phyloP scores from a whole-genome alignment of 208 protist genomes.

The Trypanosoma avium region DNA sequence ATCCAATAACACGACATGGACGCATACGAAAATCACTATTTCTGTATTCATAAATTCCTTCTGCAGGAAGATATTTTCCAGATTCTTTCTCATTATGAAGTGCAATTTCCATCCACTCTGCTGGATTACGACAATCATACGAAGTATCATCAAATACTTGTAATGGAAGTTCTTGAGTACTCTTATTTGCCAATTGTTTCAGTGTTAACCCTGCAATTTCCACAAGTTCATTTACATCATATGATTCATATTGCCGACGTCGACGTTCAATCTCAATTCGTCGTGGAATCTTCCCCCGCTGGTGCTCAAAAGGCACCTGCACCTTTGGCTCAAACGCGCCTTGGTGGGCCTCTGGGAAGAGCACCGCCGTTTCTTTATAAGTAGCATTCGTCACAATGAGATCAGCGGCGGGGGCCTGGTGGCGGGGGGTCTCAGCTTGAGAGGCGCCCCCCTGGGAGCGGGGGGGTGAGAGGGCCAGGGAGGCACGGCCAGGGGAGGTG shows the following conservation, averaged over 20 bases:
- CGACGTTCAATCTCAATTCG: slow-evolving; percentile 95
- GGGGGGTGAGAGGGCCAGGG: neutral
- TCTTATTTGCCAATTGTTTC: slow-evolving; percentile 58
- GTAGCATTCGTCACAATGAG: slow-evolving; percentile 66
- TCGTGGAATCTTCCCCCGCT: slow-evolving; percentile 89
- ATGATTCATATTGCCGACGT: slow-evolving; percentile 89
- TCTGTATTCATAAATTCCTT: slow-evolving; percentile 61
- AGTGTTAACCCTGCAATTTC: slow-evolving; percentile 66
- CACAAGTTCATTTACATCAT: slow-evolving; percentile 81
- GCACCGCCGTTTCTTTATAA: slow-evolving; percentile 75
- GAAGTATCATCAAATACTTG: slow-evolving; percentile 96
- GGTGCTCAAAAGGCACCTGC: slow-evolving; percentile 91
- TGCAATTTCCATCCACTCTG: slow-evolving; percentile 92
- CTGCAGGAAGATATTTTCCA: slow-evolving; percentile 79
- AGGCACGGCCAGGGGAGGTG: neutral
- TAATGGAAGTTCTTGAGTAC: slow-evolving; percentile 80
- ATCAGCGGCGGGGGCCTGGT: neutral
- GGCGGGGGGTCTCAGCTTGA: no score
- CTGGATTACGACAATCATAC: slow-evolving; percentile 90
- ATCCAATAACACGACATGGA: slow-evolving; percentile 85
- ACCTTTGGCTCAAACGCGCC: slow-evolving; percentile 96
- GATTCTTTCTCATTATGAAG: slow-evolving; percentile 29
- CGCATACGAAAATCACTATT: slow-evolving; percentile 47
- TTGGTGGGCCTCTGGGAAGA: slow-evolving; percentile 75
- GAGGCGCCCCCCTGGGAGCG: neutral